A percentile compares a stretch with the other conserved stretches of the same genome.
These are phyloP conservation scores for Diaporthe eres DNA, from an alignment of 2,329 filamentous ascomycete genomes.

Conservation along the genomic window DNA sequence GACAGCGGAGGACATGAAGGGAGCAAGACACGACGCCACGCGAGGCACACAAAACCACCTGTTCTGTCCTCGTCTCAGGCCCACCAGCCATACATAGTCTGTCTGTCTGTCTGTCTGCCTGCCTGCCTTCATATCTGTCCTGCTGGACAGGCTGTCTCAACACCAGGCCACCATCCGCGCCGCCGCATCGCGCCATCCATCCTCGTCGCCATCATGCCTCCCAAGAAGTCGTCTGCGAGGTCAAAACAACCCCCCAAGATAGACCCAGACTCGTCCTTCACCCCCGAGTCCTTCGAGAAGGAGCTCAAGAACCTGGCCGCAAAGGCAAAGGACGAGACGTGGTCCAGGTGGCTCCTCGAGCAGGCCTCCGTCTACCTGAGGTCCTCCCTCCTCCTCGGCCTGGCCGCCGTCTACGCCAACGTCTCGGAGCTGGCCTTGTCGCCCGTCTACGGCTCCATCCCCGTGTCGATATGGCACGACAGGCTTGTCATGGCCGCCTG, in stretches of 20 bases:
- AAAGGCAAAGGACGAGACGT: conserved; percentile 56
- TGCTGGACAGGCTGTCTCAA: conserved; percentile 9
- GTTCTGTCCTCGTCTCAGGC: conserved; percentile 2
- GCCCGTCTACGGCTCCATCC: conserved; percentile 90
- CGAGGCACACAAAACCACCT: conserved; percentile 16
- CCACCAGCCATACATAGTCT: background rate
- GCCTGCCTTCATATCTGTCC: background rate
- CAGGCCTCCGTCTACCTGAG: conserved; percentile 60
- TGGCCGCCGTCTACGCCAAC: conserved; percentile 76
- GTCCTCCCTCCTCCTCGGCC: conserved; percentile 61
- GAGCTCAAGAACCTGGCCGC: conserved; percentile 67
- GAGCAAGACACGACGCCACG: conserved; percentile 48
- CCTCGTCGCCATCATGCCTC: conserved; percentile 48
- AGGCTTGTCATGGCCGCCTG: conserved; percentile 75
- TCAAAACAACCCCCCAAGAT: conserved; percentile 42
- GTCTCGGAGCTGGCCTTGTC: conserved; percentile 83
- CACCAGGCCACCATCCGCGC: background rate
- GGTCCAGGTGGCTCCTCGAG: conserved; percentile 50
- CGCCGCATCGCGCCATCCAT: background rate
- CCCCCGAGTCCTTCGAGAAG: conserved; percentile 66
- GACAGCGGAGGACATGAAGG: background rate
- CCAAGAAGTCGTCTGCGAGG: conserved; percentile 45
- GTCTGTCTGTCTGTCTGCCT: background rate
- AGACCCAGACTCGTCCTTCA: conserved; percentile 55
- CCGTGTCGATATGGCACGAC: conserved; percentile 79